Evolutionary conservation across 345 rosid genomes (phyloP), one percentile per base, ranked within the genome.

Genomic region (Camelina sativa): DNA sequence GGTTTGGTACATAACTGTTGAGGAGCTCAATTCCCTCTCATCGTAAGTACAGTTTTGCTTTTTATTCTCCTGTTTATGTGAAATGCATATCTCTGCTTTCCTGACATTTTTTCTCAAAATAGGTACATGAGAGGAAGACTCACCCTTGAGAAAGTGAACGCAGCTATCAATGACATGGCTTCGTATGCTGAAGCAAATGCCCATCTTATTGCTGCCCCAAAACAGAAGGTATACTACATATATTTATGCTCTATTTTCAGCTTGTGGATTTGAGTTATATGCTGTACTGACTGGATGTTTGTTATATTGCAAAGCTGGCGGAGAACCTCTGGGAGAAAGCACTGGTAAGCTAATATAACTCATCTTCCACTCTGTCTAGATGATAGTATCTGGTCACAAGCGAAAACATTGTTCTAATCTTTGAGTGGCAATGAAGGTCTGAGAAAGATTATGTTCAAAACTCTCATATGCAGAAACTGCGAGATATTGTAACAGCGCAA

Each of bases 101-200:
- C 60, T 57, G 51, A 80, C 53, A 37, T 76, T 13, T 28, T 62
- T 22, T 51, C 7, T 0, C 50, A 40, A 40, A 59, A 68, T 65
- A 91, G 96, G 61, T 94, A 94, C 79, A 94, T 94, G 98, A 91
- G 86, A 85, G 98, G 97, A 74, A 87, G 98, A 76, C 97, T 94
- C 38, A 91, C 95, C 1, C 69, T 87, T 19, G 97, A 94, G 74
- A 94, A 88, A 85, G 88, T 91, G 78, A 94, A 94, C 79, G 95
- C 97, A n/a, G 92, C 96, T 30, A 82, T 94, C 38, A 87, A 71
- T 85, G 97, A 90, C 81, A 90, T 91, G 93, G 91, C 87, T 63
- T 76, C 93, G 53, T 90, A 86, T 75, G 92, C 93, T 22, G 96
- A 94, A 80, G 83, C 91, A 30, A 91, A 90, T 82, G 86, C 87